Conservation (phyloP, 768 basidiomycete genomes). For the Ramaria sp. region DNA sequence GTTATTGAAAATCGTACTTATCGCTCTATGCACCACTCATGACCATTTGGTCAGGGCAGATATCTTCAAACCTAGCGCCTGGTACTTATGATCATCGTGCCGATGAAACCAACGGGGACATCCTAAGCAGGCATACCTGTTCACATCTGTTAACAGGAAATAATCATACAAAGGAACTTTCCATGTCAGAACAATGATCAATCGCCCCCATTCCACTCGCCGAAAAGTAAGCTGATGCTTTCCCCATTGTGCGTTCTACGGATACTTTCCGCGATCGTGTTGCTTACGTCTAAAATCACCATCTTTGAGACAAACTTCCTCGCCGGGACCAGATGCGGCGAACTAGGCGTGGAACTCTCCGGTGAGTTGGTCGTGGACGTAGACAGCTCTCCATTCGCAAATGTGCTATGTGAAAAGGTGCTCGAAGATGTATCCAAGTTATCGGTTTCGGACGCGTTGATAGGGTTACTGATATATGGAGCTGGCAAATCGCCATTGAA, state of each 20-base stretch:
- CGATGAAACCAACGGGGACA: neutral
- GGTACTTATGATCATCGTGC: no score
- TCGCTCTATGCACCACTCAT: no score
- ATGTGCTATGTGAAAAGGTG: conserved; percentile 9
- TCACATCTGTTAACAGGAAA: neutral
- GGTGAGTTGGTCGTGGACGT: conserved; percentile 11
- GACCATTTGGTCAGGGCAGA: no score
- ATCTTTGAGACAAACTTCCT: conserved; percentile 56
- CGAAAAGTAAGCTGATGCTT: conserved; percentile 81
- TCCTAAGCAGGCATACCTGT: neutral
- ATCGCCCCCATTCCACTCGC: conserved; percentile 41
- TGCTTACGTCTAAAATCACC: conserved; percentile 80
- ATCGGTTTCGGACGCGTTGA: neutral
- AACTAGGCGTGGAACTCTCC: conserved; percentile 9
- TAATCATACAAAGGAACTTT: conserved; percentile 6
- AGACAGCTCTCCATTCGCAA: conserved; percentile 8
- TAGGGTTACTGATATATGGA: neutral
- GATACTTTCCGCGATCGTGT: conserved; percentile 92
- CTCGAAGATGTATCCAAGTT: neutral
- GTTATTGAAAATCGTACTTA: no score
- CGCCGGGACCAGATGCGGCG: conserved; percentile 13
- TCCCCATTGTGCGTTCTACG: conserved; percentile 91
- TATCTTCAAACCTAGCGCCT: no score
- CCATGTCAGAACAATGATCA: neutral
- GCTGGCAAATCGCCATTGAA: conserved; percentile 1